Evolutionary conservation across 2,329 filamentous ascomycete species (phyloP).

Genomic region (Scleromitrula shiraiana): DNA sequence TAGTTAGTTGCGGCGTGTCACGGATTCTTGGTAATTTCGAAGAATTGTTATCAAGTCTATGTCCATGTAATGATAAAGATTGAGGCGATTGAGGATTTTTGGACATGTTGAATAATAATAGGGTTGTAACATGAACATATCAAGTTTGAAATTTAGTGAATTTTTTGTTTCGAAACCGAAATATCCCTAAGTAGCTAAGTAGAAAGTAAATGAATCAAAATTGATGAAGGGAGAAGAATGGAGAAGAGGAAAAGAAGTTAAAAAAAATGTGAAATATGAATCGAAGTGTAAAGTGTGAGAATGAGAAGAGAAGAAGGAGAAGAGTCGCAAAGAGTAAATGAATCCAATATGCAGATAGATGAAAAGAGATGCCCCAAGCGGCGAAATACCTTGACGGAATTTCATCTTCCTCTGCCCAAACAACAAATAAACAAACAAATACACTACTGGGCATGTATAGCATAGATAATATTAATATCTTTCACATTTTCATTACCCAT

Average conservation of each 20-base stretch:
- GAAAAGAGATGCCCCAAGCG: neutral
- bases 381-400: neutral
- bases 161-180: neutral
- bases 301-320: neutral
- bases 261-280: neutral
- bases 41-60: constrained; percentile 10
- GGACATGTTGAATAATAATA: constrained; percentile 10
- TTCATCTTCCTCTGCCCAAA: too few species aligned
- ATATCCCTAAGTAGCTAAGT: neutral
- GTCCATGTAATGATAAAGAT: constrained; percentile 10
- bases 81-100: constrained; percentile 7
- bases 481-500: too few species aligned
- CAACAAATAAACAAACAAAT: too few species aligned
- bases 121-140: constrained; percentile 4
- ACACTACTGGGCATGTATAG: too few species aligned
- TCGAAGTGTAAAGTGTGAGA: too few species aligned
- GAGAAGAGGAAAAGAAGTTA: neutral
- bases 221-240: neutral
- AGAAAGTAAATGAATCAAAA: neutral
- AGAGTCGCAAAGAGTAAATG: neutral
- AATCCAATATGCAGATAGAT: neutral
- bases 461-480: too few species aligned
- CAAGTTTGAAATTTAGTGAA: neutral
- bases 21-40: constrained; percentile 13
- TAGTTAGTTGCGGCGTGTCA: constrained; percentile 7